A percentile compares a stretch with the other conserved stretches of the same genome.
Evolutionary conservation across 495 filamentous ascomycete species (phyloP).

Genomic region (Elaphomyces granulatus): DNA sequence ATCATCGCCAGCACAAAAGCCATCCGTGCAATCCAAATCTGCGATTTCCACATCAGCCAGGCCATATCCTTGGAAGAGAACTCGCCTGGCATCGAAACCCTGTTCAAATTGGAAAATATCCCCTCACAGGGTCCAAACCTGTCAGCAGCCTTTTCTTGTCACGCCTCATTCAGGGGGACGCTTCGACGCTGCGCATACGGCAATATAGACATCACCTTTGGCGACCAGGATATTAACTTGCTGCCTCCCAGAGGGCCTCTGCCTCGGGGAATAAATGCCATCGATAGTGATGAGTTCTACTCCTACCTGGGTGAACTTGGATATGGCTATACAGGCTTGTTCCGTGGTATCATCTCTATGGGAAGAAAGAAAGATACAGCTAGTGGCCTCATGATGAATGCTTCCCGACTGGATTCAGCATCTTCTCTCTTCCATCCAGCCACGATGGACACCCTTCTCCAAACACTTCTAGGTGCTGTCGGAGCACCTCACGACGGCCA

Average conservation of each 20-base stretch:
- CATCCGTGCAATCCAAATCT: constrained; percentile 4
- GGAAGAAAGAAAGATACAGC: constrained; percentile 4
- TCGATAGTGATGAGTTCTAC: constrained; percentile 16
- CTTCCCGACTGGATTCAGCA: neutral
- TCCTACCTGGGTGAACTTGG: constrained; percentile 8
- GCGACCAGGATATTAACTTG: neutral
- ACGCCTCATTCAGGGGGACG: neutral
- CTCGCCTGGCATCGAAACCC: constrained; percentile 21
- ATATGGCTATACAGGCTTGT: constrained; percentile 11
- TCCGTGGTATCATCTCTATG: constrained; percentile 6
- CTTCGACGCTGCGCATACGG: neutral
- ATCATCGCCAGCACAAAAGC: constrained; percentile 1
- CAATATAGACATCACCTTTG: neutral
- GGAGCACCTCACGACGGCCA: constrained; percentile 11
- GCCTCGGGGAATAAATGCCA: constrained; percentile 1
- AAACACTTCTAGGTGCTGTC: neutral
- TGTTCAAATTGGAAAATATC: constrained; percentile 9
- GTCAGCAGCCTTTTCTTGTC: neutral
- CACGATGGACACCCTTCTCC: neutral
- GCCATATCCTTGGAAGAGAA: constrained; percentile 30
- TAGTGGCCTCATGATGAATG: constrained; percentile 1
- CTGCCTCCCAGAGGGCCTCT: neutral
- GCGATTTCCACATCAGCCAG: constrained; percentile 16
- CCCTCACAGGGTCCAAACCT: neutral
- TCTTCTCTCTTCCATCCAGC: neutral